Conservation (phyloP, 345 rosid genomes). For the Cochlearia excelsa region DNA sequence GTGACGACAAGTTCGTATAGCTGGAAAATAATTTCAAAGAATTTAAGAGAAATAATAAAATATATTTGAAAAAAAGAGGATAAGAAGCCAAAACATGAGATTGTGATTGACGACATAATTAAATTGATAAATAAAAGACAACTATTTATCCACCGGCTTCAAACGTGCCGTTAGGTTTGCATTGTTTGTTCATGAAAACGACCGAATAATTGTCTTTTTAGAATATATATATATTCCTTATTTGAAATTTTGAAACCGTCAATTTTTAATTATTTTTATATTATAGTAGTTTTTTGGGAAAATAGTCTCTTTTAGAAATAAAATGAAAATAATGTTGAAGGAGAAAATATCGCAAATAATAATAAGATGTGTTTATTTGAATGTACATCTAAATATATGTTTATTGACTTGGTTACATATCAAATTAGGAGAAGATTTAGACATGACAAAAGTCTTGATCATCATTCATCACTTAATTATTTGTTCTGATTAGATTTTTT, state of each 20-base stretch:
- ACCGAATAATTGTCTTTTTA: conserved; percentile 26
- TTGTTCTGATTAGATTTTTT: too few species aligned
- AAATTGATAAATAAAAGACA: conserved; percentile 19
- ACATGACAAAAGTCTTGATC: too few species aligned
- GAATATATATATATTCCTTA: too few species aligned
- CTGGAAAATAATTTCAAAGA: conserved; percentile 6
- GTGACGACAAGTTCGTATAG: conserved; percentile 38
- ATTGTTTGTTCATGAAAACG: conserved; percentile 22
- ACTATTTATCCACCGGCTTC: conserved; percentile 33
- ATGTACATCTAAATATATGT: too few species aligned
- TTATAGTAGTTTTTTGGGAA: too few species aligned
- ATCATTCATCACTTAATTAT: too few species aligned
- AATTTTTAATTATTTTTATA: not conserved
- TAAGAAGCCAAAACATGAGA: conserved; percentile 26
- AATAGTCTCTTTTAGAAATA: too few species aligned
- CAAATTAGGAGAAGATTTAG: too few species aligned
- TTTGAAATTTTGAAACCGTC: conserved; percentile 4
- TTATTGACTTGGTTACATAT: too few species aligned
- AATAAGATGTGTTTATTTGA: too few species aligned
- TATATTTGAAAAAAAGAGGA: conserved; percentile 8
- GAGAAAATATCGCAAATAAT: too few species aligned
- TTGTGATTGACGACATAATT: conserved; percentile 20
- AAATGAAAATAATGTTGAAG: too few species aligned
- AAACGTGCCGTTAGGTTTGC: conserved; percentile 34
- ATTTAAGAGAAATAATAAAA: not conserved